Base-by-base conservation (phyloP, 306 rosid genomes). In the Dryas octopetala region DNA sequence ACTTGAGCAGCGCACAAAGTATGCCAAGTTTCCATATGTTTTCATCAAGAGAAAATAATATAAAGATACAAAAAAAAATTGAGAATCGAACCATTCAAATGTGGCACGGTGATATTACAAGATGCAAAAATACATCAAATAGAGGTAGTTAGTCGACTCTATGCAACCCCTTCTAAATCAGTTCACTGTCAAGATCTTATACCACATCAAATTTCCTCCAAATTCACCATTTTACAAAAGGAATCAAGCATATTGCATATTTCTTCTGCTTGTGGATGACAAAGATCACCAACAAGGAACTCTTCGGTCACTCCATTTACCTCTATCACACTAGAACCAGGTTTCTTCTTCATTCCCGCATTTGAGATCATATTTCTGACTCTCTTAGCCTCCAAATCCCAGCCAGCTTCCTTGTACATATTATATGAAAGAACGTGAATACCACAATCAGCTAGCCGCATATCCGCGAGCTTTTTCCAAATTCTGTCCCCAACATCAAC, bases 251-350 rank as follows among this genome's bases (percentile, higher is more conserved):
- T 76, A 75, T 78, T 84, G 74, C 70, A 78, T 44, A 91, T 87
- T 78, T 91, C 83, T 38, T 73, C 85, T 66, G 91, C 89, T 50
- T 70, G 87, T 26, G 96, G 89, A 83, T 89, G 97, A 85, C 88
- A 82, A 54, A 82, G 86, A 81, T 87, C 94, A 62, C 90, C 97
- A 3, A 89, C 92, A 62, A 88, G 84, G 80, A 94, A 89, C 82
- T 91, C 98, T 77, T 94, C 82, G 64, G 92, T 88, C 67, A 78
- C 77, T 63, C 91, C 85, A 67, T 88, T 85, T 23, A 91, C 86
- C 85, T 91, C 95, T 74, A 88, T 84, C 70, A 90, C 87, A 66
- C 96, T 94, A 79, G 95, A 94, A 45, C 97, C 98, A 0, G 96
- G 97, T 73, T 77, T 83, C 86, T 91, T 94, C 62, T 67, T 78